These are phyloP conservation scores for Toxoplasma gondii DNA, from an alignment of 169 alveolate genomes.

Conservation along the genomic window DNA sequence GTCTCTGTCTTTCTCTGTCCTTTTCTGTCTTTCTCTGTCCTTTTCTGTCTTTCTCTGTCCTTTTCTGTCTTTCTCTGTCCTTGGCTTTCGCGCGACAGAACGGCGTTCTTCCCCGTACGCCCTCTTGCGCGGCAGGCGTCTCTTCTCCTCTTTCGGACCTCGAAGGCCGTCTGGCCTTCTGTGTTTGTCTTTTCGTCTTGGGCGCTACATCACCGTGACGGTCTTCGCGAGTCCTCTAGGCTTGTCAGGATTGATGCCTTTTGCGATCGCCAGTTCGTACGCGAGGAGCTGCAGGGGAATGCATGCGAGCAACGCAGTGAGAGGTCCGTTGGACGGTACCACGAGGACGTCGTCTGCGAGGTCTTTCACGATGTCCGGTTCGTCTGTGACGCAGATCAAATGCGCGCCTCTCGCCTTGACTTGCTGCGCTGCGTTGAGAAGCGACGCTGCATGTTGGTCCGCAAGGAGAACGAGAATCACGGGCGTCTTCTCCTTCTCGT, in stretches of 20 bases:
- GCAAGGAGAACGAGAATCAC: conserved; percentile 89
- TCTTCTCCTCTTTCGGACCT: no score
- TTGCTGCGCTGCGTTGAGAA: conserved; percentile 91
- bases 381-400: conserved; percentile 91
- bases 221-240: conserved; percentile 83
- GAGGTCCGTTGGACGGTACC: conserved; percentile 67
- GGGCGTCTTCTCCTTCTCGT: conserved; percentile 72
- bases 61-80: background rate
- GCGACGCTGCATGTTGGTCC: conserved; percentile 86
- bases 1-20: background rate
- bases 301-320: conserved; percentile 69
- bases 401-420: conserved; percentile 94
- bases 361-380: conserved; percentile 79
- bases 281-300: conserved; percentile 74
- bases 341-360: conserved; percentile 85
- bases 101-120: no score
- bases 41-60: background rate
- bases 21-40: background rate
- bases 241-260: conserved; percentile 81
- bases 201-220: conserved; percentile 73
- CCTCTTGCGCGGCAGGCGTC: no score
- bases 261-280: conserved; percentile 70
- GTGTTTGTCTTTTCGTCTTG: no score
- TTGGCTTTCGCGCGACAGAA: no score
- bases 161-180: no score